Evolutionary conservation across 2,329 filamentous ascomycete genomes (phyloP).

Genomic region (Aschersonia sp.): DNA sequence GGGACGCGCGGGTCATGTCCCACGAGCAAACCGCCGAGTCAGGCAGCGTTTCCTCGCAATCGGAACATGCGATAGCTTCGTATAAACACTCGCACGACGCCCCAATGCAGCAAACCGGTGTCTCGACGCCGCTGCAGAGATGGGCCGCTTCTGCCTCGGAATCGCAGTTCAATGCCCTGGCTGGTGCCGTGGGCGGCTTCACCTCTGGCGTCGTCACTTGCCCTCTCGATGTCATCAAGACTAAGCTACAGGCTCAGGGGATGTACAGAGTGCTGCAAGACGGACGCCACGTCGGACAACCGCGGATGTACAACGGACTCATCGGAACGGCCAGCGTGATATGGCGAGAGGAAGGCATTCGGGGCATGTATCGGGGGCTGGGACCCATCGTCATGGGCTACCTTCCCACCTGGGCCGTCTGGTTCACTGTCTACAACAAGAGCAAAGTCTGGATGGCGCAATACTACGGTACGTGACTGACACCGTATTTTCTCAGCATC

Average conservation of each 20-base stretch:
- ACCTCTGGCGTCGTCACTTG: constrained; percentile 91
- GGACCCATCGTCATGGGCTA: constrained; percentile 93
- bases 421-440: constrained; percentile 91
- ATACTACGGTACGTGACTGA: constrained; percentile 37
- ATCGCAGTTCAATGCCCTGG: constrained; percentile 64
- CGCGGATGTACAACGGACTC: constrained; percentile 67
- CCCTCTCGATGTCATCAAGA: constrained; percentile 97
- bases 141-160: constrained; percentile 43
- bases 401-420: constrained; percentile 94
- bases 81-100: constrained; percentile 17
- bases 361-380: constrained; percentile 83
- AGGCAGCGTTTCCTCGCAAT: constrained; percentile 13
- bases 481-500: too few species aligned
- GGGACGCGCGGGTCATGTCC: constrained; percentile 27
- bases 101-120: constrained; percentile 16
- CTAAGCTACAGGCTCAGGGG: constrained; percentile 90
- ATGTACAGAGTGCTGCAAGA: constrained; percentile 49
- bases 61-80: constrained; percentile 21
- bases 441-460: constrained; percentile 62
- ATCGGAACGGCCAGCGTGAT: constrained; percentile 77
- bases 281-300: constrained; percentile 31
- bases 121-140: constrained; percentile 32
- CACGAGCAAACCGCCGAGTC: constrained; percentile 29
- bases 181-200: constrained; percentile 79
- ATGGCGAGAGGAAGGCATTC: constrained; percentile 73